phyloP scores from a whole-genome alignment of 1,139 yeast species.

The Geotrichum aggregatum region DNA sequence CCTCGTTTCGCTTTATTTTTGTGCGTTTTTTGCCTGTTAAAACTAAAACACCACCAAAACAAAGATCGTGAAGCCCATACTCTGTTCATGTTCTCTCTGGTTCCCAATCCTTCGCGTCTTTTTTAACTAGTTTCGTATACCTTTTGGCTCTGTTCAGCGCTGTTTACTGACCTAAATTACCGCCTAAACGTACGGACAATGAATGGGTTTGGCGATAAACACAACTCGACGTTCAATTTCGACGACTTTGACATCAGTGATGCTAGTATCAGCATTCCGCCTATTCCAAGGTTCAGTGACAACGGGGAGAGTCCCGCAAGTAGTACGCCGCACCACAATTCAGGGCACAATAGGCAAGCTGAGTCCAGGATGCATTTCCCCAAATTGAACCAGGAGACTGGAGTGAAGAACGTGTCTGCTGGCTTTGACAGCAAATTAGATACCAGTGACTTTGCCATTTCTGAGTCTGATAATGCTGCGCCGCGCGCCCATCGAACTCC shows the following conservation, averaged over 20 bases:
- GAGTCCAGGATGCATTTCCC: not conserved
- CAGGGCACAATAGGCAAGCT: not conserved
- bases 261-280: conserved; percentile 14
- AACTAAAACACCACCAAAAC: conserved; percentile 5
- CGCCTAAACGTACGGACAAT: conserved; percentile 4
- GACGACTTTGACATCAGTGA: conserved; percentile 27
- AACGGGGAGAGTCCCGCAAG: not conserved
- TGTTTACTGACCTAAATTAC: not conserved
- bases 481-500: conserved; percentile 5
- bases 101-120: not conserved
- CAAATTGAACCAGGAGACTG: not conserved
- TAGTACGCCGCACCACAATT: conserved; percentile 11
- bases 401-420: too few species aligned
- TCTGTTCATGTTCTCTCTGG: not conserved
- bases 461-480: conserved; percentile 12
- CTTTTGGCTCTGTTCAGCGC: not conserved
- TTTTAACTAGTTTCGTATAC: conserved; percentile 2
- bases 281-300: conserved; percentile 11
- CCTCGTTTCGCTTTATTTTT: not conserved
- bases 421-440: conserved; percentile 8
- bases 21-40: not conserved
- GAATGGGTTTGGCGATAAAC: conserved; percentile 4
- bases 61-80: conserved; percentile 5
- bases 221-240: conserved; percentile 17
- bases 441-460: conserved; percentile 15